A percentile compares a stretch with the other conserved stretches of the same genome.
Evolutionary conservation across 192 early-diverging fungal species (phyloP).

Genomic region (Bifiguratus adelaidae): DNA sequence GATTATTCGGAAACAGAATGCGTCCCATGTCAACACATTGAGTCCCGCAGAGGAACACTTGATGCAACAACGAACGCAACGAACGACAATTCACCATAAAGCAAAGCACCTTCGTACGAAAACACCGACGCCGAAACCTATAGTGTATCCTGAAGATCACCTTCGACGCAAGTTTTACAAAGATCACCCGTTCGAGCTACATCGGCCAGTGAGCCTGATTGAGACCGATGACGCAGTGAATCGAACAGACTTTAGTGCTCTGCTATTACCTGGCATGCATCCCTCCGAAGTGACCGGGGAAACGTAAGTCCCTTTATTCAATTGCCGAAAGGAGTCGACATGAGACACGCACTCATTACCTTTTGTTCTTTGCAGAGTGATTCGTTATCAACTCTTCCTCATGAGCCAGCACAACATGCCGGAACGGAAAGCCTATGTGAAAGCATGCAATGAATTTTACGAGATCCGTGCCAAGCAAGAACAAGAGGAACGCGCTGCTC

Average conservation of each 20-base stretch:
- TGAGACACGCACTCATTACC: not conserved
- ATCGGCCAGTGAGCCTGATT: conserved; percentile 55
- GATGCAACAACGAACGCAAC: no score
- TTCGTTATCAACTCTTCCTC: conserved; percentile 75
- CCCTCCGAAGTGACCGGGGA: conserved; percentile 66
- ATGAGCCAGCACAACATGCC: conserved; percentile 50
- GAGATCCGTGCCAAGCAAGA: conserved; percentile 69
- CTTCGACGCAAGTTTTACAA: conserved; percentile 80
- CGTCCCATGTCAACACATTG: not conserved
- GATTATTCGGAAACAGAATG: conserved; percentile 32
- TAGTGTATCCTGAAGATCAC: conserved; percentile 83
- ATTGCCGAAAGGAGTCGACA: not conserved
- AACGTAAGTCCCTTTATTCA: conserved; percentile 43
- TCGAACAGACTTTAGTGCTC: conserved; percentile 37
- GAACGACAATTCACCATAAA: conserved; percentile 14
- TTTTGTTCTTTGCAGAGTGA: conserved; percentile 44
- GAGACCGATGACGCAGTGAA: conserved; percentile 47
- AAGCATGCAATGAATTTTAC: conserved; percentile 76
- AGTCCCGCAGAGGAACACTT: not conserved
- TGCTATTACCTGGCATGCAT: conserved; percentile 34
- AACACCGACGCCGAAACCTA: conserved; percentile 50
- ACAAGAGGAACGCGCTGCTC: conserved; percentile 48
- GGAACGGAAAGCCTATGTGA: conserved; percentile 69
- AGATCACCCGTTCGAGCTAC: conserved; percentile 88
- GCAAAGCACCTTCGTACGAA: conserved; percentile 48